A percentile compares a stretch with the other conserved stretches of the same genome.
phyloP scores from a whole-genome alignment of 495 filamentous ascomycete genomes.

The Podospora pseudoanserina region DNA sequence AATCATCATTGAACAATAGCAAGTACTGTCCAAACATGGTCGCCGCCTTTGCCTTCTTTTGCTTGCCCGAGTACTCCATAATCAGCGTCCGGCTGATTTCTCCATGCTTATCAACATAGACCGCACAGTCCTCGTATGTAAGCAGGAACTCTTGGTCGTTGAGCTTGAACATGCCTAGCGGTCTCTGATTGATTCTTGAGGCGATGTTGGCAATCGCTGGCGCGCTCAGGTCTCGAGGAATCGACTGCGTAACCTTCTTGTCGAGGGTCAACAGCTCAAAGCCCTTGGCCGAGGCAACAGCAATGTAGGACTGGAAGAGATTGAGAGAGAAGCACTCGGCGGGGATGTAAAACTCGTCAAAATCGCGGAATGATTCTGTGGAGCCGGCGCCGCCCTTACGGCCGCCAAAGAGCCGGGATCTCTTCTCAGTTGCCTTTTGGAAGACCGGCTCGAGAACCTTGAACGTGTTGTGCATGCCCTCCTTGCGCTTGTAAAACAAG shows the following conservation, averaged over 20 bases:
- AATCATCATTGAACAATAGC: constrained; percentile 79
- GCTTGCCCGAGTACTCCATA: constrained; percentile 94
- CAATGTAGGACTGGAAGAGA: constrained; percentile 88
- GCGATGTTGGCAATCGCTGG: constrained; percentile 77
- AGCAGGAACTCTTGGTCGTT: constrained; percentile 89
- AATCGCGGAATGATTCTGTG: constrained; percentile 96
- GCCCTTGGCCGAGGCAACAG: constrained; percentile 85
- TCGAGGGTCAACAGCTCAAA: constrained; percentile 95
- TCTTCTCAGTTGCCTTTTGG: constrained; percentile 78
- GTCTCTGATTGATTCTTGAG: constrained; percentile 72
- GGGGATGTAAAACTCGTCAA: constrained; percentile 97
- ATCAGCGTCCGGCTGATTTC: constrained; percentile 89
- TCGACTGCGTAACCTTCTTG: constrained; percentile 87
- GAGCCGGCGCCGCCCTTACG: constrained; percentile 53
- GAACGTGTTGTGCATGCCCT: constrained; percentile 86
- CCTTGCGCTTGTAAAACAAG: constrained; percentile 95
- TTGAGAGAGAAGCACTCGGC: constrained; percentile 94
- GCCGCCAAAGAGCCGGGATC: constrained; percentile 62
- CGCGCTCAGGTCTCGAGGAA: constrained; percentile 72
- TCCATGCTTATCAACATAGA: constrained; percentile 97
- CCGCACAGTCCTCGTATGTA: constrained; percentile 90
- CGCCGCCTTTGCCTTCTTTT: constrained; percentile 65
- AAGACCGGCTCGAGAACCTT: constrained; percentile 94
- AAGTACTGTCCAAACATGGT: constrained; percentile 82
- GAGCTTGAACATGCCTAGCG: constrained; percentile 94